Evolutionary conservation across 2,329 filamentous ascomycete genomes (phyloP).

Genomic region (Metarhizium anisopliae): DNA sequence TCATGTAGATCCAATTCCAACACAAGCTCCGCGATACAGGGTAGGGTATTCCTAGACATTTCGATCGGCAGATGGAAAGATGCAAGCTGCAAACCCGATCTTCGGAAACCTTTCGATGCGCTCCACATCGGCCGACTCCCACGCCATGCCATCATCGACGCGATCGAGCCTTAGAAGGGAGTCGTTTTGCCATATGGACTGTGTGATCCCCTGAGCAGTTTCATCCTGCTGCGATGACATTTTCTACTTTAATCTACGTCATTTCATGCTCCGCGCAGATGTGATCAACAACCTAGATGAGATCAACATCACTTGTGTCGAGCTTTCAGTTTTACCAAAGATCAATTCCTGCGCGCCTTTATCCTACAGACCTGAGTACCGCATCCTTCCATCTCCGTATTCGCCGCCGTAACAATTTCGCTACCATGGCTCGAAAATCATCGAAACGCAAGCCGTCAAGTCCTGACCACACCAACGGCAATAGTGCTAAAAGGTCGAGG

Average conservation of each 20-base stretch:
- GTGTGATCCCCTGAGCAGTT: not conserved
- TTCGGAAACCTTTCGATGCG: slow-evolving; percentile 19
- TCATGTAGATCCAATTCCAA: not conserved
- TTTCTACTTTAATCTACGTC: not conserved
- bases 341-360: not conserved
- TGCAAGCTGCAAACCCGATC: slow-evolving; percentile 16
- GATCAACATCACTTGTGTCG: not conserved
- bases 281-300: not conserved
- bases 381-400: not conserved
- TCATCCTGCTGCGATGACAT: not conserved
- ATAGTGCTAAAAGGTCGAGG: slow-evolving; percentile 21
- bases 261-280: not conserved
- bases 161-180: not conserved
- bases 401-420: slow-evolving; percentile 1
- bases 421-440: slow-evolving; percentile 19
- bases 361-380: not conserved
- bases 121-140: slow-evolving; percentile 19
- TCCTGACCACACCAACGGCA: slow-evolving; percentile 14
- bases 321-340: not conserved
- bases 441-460: slow-evolving; percentile 20
- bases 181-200: not conserved
- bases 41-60: not conserved
- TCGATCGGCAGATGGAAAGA: not conserved
- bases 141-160: slow-evolving; percentile 17
- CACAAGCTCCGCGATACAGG: not conserved